Evolutionary conservation across 1,284 basidiomycete species (phyloP), one percentile per base, ranked within the genome.

Genomic region (Takashimella tepidaria): DNA sequence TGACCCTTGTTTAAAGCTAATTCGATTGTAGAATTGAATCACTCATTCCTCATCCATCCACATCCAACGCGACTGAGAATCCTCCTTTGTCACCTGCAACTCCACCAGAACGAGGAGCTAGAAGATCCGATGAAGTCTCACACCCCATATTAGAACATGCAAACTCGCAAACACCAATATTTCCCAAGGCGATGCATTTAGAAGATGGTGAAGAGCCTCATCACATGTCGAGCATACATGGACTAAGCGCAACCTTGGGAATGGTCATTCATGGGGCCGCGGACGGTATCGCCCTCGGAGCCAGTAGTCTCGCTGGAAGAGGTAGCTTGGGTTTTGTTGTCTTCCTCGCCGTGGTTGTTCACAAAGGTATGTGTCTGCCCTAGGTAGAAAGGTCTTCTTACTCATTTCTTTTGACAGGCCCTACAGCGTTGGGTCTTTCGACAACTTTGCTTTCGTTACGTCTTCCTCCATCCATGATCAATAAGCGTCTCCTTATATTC

Each of bases 231-330:
- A 37, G 31, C 31, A 37, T 37, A 8, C 56, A 64, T 13, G 74
- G 72, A 3, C 81, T 87, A 56, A 83, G 88, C 44, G 79, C 92
- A 40, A 90, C 90, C 0, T 72, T 95, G 4, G 92, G 92, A 0
- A 77, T 96, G 44, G 81, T 89, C 37, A 82, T 92, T 40, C 92
- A 96, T 68, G 88, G 86, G 2, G 78, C 92, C 26, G 88, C 91
- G 0, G 92, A 97, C 72, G 92, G 92, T 1, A 83, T 95, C 53
- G 90, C 90, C 1, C 76, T 97, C 45, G 92, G 92, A 24, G 87
- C 90, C 3, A 78, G 77, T 43, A 71, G 76, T 23, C 58, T 75
- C 25, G 64, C 60, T 13, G 64, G 63, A 4, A 69, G 61, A 13
- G 60, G 67, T 1, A 68, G 72, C 42, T 67, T 93, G 26, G 87